Percentiles rank a stretch among this genome's conserved stretches.
Conservation (phyloP, 1,284 basidiomycete species). For the Neonothopanus nambi region DNA sequence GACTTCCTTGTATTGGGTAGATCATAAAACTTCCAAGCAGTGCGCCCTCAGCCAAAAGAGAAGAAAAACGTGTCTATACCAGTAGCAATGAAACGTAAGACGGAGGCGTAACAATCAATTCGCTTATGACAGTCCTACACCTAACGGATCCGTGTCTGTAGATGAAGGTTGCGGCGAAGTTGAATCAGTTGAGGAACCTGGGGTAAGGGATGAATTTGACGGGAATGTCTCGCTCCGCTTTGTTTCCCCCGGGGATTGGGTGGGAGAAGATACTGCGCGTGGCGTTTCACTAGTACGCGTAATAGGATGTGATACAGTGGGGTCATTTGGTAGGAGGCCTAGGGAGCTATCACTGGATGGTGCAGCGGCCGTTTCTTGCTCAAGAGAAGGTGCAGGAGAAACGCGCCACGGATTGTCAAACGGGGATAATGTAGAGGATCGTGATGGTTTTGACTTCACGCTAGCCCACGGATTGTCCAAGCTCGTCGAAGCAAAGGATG, state of each 20-base stretch:
- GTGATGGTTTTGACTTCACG: constrained; percentile 19
- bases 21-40: too few species aligned
- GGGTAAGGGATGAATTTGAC: constrained; percentile 8
- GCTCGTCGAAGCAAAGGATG: constrained; percentile 23
- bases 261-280: constrained; percentile 15
- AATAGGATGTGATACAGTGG: constrained; percentile 15
- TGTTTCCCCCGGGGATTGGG: not conserved
- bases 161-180: not conserved
- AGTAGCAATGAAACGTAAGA: not conserved
- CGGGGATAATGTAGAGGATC: not conserved
- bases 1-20: too few species aligned
- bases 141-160: constrained; percentile 27
- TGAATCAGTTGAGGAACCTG: not conserved
- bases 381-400: constrained; percentile 11
- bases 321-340: constrained; percentile 14
- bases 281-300: constrained; percentile 2
- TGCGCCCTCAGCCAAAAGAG: not conserved
- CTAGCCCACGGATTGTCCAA: constrained; percentile 16
- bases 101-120: not conserved
- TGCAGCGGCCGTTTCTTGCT: not conserved
- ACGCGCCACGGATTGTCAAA: constrained; percentile 55
- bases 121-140: constrained; percentile 5
- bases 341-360: not conserved
- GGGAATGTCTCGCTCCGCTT: not conserved
- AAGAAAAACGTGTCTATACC: not conserved